phyloP scores from a whole-genome alignment of 495 filamentous ascomycete genomes.

The Penicilliopsis zonata region DNA sequence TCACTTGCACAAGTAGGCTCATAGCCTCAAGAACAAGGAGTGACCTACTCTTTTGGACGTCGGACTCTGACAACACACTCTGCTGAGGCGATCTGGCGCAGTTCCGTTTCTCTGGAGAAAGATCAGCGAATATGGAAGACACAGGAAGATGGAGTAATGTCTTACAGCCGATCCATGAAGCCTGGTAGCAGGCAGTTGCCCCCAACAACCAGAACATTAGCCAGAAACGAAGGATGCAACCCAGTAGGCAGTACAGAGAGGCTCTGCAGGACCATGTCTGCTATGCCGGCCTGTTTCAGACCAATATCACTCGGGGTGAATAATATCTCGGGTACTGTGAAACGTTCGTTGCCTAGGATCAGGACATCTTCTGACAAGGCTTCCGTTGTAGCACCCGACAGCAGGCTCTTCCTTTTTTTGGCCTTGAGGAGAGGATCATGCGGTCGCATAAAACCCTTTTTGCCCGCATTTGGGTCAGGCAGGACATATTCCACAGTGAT shows the following conservation, averaged over 20 bases:
- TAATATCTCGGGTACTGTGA: constrained; percentile 79
- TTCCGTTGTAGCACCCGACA: constrained; percentile 38
- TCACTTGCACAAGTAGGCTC: not conserved
- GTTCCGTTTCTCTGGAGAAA: constrained; percentile 46
- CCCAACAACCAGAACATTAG: constrained; percentile 82
- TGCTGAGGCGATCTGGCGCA: constrained; percentile 60
- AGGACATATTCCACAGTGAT: constrained; percentile 88
- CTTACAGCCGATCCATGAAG: constrained; percentile 67
- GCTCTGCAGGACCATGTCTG: constrained; percentile 69
- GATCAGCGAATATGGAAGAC: constrained; percentile 1
- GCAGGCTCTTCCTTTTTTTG: constrained; percentile 44
- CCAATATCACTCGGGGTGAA: constrained; percentile 83
- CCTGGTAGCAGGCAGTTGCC: constrained; percentile 72
- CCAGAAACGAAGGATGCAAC: constrained; percentile 64
- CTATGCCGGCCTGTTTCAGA: constrained; percentile 71
- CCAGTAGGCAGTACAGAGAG: constrained; percentile 64
- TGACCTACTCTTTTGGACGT: constrained; percentile 48
- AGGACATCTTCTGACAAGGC: constrained; percentile 65
- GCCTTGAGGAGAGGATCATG: constrained; percentile 56
- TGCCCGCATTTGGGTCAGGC: constrained; percentile 72
- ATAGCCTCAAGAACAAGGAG: not conserved
- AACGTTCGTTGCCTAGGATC: constrained; percentile 83
- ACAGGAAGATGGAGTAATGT: not conserved
- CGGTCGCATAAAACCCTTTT: constrained; percentile 60
- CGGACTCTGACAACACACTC: constrained; percentile 67